phyloP scores from a whole-genome alignment of 2,329 filamentous ascomycete genomes.

The Albophoma yamanashiensis region DNA sequence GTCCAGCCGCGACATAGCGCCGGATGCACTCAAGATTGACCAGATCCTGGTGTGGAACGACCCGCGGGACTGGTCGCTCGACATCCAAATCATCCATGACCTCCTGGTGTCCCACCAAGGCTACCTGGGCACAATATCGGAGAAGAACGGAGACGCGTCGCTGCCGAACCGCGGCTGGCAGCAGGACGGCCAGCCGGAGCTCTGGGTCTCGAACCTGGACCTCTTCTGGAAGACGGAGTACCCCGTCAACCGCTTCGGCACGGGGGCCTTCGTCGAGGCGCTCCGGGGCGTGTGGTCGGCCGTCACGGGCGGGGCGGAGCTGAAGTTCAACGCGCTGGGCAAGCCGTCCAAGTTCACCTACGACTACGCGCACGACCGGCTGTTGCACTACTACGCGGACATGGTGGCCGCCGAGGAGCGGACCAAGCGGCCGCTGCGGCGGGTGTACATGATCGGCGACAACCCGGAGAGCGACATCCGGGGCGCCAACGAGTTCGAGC shows the following conservation, averaged over 20 bases:
- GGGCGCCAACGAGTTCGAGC: slow-evolving; percentile 69
- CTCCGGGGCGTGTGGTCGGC: slow-evolving; percentile 70
- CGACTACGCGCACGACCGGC: slow-evolving; percentile 64
- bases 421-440: slow-evolving; percentile 52
- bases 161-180: slow-evolving; percentile 72
- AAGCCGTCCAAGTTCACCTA: slow-evolving; percentile 77
- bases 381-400: slow-evolving; percentile 39
- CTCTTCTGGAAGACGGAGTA: slow-evolving; percentile 81
- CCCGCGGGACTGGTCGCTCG: slow-evolving; percentile 89
- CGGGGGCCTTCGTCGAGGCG: slow-evolving; percentile 80
- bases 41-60: slow-evolving; percentile 93
- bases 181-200: slow-evolving; percentile 63
- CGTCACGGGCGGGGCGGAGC: slow-evolving; percentile 51
- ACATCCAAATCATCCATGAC: slow-evolving; percentile 76
- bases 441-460: slow-evolving; percentile 91
- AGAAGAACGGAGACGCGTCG: slow-evolving; percentile 53
- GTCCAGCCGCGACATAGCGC: slow-evolving; percentile 22
- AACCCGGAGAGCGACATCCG: slow-evolving; percentile 84
- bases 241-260: slow-evolving; percentile 76
- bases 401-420: slow-evolving; percentile 10
- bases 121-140: slow-evolving; percentile 68
- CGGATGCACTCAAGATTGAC: slow-evolving; percentile 60
- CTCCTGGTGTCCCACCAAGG: slow-evolving; percentile 70
- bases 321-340: slow-evolving; percentile 62
- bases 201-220: slow-evolving; percentile 89